Evolutionary conservation across 352 stramenopile genomes (phyloP).

Genomic region (Phytophthora citrophthora): DNA sequence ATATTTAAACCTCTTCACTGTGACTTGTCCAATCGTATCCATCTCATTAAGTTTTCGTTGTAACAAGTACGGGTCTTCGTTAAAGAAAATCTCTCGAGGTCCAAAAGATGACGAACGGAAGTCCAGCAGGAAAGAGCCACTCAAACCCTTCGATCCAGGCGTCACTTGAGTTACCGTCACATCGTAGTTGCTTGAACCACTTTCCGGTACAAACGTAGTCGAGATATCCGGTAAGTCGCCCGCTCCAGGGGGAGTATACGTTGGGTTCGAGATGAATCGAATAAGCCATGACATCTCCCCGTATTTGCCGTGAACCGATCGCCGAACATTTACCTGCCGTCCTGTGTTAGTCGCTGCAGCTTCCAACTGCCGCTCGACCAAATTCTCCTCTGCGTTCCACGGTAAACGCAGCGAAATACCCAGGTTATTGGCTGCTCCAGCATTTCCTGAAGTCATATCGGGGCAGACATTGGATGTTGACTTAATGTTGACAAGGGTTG

Average conservation of each 20-base stretch:
- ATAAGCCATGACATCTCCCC: constrained; percentile 94
- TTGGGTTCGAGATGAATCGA: constrained; percentile 94
- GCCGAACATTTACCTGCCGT: constrained; percentile 86
- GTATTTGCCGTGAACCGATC: constrained; percentile 94
- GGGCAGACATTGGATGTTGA: constrained; percentile 29
- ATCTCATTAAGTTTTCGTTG: constrained; percentile 95
- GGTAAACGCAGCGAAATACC: constrained; percentile 44
- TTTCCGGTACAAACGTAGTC: constrained; percentile 41
- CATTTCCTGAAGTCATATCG: constrained; percentile 24
- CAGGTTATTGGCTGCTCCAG: constrained; percentile 5
- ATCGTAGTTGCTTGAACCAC: constrained; percentile 11
- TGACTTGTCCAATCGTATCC: constrained; percentile 92
- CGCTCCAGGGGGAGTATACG: constrained; percentile 88
- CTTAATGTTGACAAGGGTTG: constrained; percentile 39
- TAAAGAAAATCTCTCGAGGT: constrained; percentile 80
- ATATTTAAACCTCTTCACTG: constrained; percentile 90
- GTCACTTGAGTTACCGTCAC: constrained; percentile 89
- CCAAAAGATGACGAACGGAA: constrained; percentile 84
- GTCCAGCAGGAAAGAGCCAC: constrained; percentile 91
- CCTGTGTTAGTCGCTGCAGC: constrained; percentile 53
- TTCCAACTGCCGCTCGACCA: constrained; percentile 61
- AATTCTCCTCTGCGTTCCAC: constrained; percentile 73
- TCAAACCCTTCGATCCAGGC: constrained; percentile 87
- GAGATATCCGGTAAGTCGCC: constrained; percentile 86
- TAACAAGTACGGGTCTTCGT: constrained; percentile 87